A percentile compares a stretch with the other conserved stretches of the same genome.
Evolutionary conservation across 371 early-diverging fungal genomes (phyloP).

Genomic region (Mucor mucedo): DNA sequence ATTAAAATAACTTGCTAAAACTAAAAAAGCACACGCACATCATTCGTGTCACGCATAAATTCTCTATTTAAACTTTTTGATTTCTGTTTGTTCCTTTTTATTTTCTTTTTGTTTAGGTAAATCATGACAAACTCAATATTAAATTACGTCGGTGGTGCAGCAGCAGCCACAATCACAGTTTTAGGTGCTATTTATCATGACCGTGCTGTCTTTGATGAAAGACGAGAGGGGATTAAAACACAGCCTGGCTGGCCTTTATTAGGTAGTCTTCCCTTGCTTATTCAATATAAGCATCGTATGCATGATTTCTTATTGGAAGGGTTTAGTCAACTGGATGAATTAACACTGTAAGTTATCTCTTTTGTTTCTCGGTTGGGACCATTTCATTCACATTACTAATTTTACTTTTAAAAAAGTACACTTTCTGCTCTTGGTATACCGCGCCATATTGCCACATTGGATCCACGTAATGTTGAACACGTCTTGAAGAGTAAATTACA

Average conservation of each 20-base stretch:
- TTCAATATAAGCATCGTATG: conserved; percentile 17
- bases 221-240: conserved; percentile 17
- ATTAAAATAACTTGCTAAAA: too few species aligned
- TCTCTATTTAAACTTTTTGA: not conserved
- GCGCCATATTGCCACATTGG: conserved; percentile 27
- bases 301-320: conserved; percentile 31
- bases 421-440: conserved; percentile 29
- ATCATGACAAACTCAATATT: conserved; percentile 17
- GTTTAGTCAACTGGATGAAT: conserved; percentile 14
- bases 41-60: not conserved
- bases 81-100: not conserved
- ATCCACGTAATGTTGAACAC: conserved; percentile 41
- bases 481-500: conserved; percentile 33
- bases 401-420: conserved; percentile 13
- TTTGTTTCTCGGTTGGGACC: not conserved
- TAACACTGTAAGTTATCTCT: conserved; percentile 28
- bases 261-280: conserved; percentile 23
- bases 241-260: conserved; percentile 30
- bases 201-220: conserved; percentile 28
- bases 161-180: conserved; percentile 23
- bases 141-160: conserved; percentile 34
- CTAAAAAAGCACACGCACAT: too few species aligned
- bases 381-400: not conserved
- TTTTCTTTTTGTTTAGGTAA: conserved; percentile 10
- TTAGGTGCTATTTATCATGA: conserved; percentile 34